Conservation (phyloP, 768 basidiomycete species). For the Neoboletus brunneissimus region DNA sequence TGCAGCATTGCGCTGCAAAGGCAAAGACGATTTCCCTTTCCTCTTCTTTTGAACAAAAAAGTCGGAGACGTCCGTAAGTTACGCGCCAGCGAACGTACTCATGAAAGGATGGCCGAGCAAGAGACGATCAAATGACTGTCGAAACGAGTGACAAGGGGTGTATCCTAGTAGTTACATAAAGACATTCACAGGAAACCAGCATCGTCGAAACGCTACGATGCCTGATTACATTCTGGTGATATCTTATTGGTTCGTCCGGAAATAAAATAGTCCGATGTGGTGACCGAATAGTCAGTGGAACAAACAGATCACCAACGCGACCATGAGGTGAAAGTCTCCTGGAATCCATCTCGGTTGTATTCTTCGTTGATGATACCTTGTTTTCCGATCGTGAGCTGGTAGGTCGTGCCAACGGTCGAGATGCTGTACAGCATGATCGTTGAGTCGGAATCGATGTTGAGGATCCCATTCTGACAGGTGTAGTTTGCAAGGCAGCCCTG, state of each 20-base stretch:
- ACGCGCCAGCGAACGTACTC: slow-evolving; percentile 2
- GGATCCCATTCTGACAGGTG: slow-evolving; percentile 43
- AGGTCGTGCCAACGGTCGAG: slow-evolving; percentile 46
- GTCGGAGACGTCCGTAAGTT: slow-evolving; percentile 13
- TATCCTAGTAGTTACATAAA: not conserved
- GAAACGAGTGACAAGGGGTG: not conserved
- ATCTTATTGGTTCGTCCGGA: not conserved
- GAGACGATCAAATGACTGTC: not conserved
- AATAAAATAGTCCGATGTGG: not conserved
- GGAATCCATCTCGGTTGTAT: slow-evolving; percentile 44
- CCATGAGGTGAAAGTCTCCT: slow-evolving; percentile 40
- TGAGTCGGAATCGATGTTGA: slow-evolving; percentile 42
- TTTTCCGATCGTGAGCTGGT: slow-evolving; percentile 39
- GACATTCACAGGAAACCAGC: not conserved
- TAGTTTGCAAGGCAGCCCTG: slow-evolving; percentile 37
- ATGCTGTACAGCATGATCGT: slow-evolving; percentile 43
- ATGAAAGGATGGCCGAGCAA: slow-evolving; percentile 2
- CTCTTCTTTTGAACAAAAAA: not conserved
- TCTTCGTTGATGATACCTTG: slow-evolving; percentile 35
- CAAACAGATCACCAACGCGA: slow-evolving; percentile 19
- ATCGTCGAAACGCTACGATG: not conserved
- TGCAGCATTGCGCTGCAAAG: slow-evolving; percentile 78
- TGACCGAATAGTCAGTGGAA: not conserved
- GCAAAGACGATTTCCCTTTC: slow-evolving; percentile 3
- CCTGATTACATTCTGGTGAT: not conserved